Evolutionary conservation across 2,329 filamentous ascomycete genomes (phyloP).

Genomic region (Epichloe aotearoae): DNA sequence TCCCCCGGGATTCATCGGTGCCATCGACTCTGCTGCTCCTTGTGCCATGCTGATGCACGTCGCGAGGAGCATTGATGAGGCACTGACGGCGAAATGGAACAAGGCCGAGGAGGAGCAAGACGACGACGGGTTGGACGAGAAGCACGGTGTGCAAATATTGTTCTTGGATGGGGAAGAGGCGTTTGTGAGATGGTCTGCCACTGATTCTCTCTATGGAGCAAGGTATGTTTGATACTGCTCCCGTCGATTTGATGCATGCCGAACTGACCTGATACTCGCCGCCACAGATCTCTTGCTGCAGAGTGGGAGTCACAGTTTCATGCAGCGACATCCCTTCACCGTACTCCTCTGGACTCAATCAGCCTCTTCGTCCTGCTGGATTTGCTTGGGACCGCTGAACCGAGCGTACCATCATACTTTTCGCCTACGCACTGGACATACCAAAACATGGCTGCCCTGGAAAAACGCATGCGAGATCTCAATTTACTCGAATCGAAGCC

Average conservation of each 20-base stretch:
- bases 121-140: conserved; percentile 49
- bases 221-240: conserved; percentile 34
- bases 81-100: conserved; percentile 68
- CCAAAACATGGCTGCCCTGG: conserved; percentile 57
- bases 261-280: not conserved
- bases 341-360: conserved; percentile 64
- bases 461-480: conserved; percentile 58
- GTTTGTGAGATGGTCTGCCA: conserved; percentile 64
- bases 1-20: conserved; percentile 86
- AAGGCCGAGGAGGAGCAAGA: conserved; percentile 51
- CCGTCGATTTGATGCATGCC: not conserved
- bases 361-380: conserved; percentile 86
- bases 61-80: conserved; percentile 65
- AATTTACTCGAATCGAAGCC: conserved; percentile 49
- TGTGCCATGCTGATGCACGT: conserved; percentile 89
- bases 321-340: conserved; percentile 59
- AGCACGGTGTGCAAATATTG: conserved; percentile 76
- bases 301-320: conserved; percentile 64
- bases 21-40: conserved; percentile 84
- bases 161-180: conserved; percentile 92
- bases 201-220: conserved; percentile 80
- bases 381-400: conserved; percentile 59
- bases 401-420: conserved; percentile 74
- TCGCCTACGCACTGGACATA: conserved; percentile 91
- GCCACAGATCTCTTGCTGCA: conserved; percentile 53